Evolutionary conservation across 495 filamentous ascomycete genomes (phyloP).

Genomic region (Xylona heveae): DNA sequence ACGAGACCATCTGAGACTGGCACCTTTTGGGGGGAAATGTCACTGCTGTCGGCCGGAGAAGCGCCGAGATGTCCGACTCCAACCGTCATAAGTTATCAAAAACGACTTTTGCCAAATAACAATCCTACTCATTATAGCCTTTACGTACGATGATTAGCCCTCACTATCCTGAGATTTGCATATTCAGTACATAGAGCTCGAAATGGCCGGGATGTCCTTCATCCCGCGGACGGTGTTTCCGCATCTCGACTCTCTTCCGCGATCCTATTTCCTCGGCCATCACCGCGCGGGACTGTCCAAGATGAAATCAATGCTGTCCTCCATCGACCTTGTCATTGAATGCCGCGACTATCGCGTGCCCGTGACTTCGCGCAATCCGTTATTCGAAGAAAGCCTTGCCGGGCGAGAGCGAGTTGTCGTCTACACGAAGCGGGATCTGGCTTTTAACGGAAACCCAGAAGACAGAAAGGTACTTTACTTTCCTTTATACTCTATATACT

Average conservation of each 20-base stretch:
- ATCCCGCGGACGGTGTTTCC: constrained; percentile 53
- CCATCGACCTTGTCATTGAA: constrained; percentile 78
- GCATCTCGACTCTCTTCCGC: constrained; percentile 44
- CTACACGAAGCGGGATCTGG: constrained; percentile 80
- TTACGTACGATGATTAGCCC: too few species aligned
- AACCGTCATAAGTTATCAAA: too few species aligned
- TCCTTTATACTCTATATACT: too few species aligned
- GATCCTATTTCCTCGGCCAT: constrained; percentile 94
- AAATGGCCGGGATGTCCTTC: too few species aligned
- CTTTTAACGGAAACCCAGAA: constrained; percentile 14
- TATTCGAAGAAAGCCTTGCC: constrained; percentile 62
- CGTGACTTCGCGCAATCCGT: constrained; percentile 69
- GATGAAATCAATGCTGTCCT: constrained; percentile 66
- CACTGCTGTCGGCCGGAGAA: too few species aligned
- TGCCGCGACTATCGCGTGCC: constrained; percentile 88
- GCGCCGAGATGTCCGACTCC: too few species aligned
- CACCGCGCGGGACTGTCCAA: constrained; percentile 62
- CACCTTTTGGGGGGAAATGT: too few species aligned
- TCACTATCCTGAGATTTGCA: too few species aligned
- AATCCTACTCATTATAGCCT: too few species aligned
- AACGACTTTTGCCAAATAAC: too few species aligned
- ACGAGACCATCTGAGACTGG: too few species aligned
- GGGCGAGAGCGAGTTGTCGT: constrained; percentile 55
- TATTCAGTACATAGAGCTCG: too few species aligned
- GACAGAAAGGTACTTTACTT: constrained; percentile 17